Conservation (phyloP, 805 yeast species). For the Candida lessepsii region DNA sequence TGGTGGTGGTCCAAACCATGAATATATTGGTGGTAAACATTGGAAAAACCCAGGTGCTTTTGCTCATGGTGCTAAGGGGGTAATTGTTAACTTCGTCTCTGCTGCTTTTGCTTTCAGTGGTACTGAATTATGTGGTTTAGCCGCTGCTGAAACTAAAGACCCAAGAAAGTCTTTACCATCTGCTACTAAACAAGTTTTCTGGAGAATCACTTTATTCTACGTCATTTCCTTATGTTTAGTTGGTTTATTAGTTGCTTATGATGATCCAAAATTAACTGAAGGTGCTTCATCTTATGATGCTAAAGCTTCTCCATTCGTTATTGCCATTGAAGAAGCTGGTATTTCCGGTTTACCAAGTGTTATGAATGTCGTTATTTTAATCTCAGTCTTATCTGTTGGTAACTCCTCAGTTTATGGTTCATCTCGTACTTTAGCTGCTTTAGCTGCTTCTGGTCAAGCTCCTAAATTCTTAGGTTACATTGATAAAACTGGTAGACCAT, state of each 20-base stretch:
- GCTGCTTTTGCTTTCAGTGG: constrained; percentile 45
- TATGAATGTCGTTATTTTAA: constrained; percentile 40
- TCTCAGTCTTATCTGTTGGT: constrained; percentile 42
- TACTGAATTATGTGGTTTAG: constrained; percentile 39
- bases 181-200: constrained; percentile 43
- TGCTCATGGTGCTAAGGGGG: constrained; percentile 46
- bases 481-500: constrained; percentile 51
- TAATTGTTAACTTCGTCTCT: constrained; percentile 37
- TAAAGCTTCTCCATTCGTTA: constrained; percentile 75
- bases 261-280: constrained; percentile 29
- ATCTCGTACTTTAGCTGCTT: constrained; percentile 45
- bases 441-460: constrained; percentile 46
- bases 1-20: constrained; percentile 50
- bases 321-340: constrained; percentile 48
- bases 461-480: constrained; percentile 44
- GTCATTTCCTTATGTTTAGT: constrained; percentile 45
- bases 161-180: constrained; percentile 38
- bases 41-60: constrained; percentile 58
- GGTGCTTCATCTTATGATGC: constrained; percentile 52
- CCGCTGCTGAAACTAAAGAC: constrained; percentile 41
- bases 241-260: constrained; percentile 55
- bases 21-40: constrained; percentile 48
- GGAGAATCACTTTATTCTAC: constrained; percentile 42
- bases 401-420: constrained; percentile 42
- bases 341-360: constrained; percentile 39